Conservation (phyloP, 495 filamentous ascomycete genomes). For the Xylaria palmicola region DNA sequence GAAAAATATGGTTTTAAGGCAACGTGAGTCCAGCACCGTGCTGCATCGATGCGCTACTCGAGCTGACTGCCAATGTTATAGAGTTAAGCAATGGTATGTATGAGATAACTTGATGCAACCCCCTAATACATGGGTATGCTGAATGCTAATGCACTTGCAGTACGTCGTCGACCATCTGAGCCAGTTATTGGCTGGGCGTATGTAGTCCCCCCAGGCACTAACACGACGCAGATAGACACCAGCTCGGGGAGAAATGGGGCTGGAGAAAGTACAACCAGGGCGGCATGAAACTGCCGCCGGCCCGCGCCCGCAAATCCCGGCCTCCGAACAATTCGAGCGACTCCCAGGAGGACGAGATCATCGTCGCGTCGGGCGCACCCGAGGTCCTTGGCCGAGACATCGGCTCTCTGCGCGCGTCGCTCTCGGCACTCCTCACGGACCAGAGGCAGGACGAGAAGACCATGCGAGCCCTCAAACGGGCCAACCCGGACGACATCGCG, state of each 20-base stretch:
- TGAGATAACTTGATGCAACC: neutral
- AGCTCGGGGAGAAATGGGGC: neutral
- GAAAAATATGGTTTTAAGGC: neutral
- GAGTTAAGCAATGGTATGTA: constrained; percentile 11
- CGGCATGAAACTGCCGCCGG: neutral
- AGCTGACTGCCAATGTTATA: neutral
- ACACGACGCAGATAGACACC: neutral
- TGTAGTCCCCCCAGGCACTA: neutral
- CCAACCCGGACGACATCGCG: neutral
- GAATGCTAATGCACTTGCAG: neutral
- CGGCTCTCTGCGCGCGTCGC: neutral
- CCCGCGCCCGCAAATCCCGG: neutral
- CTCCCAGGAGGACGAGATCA: neutral
- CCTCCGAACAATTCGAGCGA: neutral
- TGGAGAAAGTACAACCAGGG: constrained; percentile 8
- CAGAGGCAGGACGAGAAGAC: neutral
- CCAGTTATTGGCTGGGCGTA: too few relatives aligned
- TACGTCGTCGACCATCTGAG: too few relatives aligned
- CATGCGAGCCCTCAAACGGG: neutral
- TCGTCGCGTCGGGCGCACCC: neutral
- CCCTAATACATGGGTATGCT: neutral
- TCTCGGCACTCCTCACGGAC: neutral
- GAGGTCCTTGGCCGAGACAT: neutral
- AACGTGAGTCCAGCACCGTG: constrained; percentile 1
- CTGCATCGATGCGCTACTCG: neutral